phyloP scores from a whole-genome alignment of 345 rosid genomes.

The Dipteronia dyeriana region DNA sequence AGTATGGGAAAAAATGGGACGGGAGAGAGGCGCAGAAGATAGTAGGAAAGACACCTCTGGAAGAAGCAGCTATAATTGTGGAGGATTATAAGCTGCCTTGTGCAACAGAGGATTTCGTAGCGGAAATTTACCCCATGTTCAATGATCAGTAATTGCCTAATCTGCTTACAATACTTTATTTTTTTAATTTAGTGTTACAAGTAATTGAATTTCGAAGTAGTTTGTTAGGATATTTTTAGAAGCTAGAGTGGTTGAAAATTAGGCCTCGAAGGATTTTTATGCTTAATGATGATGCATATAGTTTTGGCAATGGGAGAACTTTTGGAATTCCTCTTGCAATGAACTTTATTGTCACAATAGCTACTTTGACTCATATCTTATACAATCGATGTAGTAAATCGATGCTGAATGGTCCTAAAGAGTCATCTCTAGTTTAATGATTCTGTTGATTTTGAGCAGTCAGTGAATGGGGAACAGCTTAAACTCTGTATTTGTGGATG shows the following conservation, averaged over 20 bases:
- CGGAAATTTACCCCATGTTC: constrained; percentile 64
- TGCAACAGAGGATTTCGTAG: constrained; percentile 57
- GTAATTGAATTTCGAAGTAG: background rate
- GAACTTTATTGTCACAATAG: no score
- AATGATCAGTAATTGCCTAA: constrained; percentile 51
- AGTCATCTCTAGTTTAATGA: background rate
- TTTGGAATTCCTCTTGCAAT: no score
- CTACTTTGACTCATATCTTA: background rate
- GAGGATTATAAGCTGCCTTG: constrained; percentile 87
- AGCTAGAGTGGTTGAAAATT: background rate
- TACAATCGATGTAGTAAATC: background rate
- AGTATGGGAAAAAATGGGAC: constrained; percentile 92
- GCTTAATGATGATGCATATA: background rate
- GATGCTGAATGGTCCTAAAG: background rate
- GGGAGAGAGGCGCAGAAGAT: constrained; percentile 71
- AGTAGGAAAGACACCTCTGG: constrained; percentile 72
- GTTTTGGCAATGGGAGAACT: background rate
- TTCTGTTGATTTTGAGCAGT: background rate
- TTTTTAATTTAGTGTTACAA: background rate
- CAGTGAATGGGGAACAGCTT: background rate
- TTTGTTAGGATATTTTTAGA: background rate
- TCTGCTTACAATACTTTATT: background rate
- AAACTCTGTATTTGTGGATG: background rate
- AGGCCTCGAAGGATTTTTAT: background rate
- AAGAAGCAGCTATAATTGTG: constrained; percentile 76